Conservation (phyloP, 129 eudicot species). For the Escallonia rubra region DNA sequence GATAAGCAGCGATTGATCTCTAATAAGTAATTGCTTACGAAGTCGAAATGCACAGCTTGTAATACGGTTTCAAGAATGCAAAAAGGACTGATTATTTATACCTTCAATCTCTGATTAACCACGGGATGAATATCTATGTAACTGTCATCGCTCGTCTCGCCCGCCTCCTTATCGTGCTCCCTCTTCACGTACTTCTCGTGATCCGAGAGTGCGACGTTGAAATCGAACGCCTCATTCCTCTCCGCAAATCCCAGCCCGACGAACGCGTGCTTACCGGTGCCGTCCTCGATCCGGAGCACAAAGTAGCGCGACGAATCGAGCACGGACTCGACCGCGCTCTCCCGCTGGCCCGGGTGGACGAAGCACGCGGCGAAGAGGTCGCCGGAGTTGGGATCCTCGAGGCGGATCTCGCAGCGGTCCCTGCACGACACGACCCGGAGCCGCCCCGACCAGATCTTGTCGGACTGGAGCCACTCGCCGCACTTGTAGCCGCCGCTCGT, state of each 20-base stretch:
- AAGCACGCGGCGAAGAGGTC: constrained; percentile 95
- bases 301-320: constrained; percentile 87
- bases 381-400: constrained; percentile 91
- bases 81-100: background rate
- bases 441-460: constrained; percentile 98
- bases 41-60: no score
- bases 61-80: no score
- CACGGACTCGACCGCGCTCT: constrained; percentile 79
- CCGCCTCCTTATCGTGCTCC: constrained; percentile 65
- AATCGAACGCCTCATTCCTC: constrained; percentile 97
- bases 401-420: constrained; percentile 85
- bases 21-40: no score
- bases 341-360: constrained; percentile 75
- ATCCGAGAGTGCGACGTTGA: constrained; percentile 95
- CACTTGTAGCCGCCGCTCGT: constrained; percentile 94
- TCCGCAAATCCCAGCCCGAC: constrained; percentile 88
- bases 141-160: constrained; percentile 40
- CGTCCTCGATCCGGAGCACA: constrained; percentile 90
- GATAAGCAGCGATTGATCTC: no score
- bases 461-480: constrained; percentile 99
- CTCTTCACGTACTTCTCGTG: constrained; percentile 92
- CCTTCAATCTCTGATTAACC: constrained; percentile 97
- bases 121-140: constrained; percentile 97
- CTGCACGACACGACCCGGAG: constrained; percentile 89
- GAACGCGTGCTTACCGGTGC: constrained; percentile 89